Percentiles rank a stretch among this genome's conserved stretches.
These are phyloP conservation scores for Paecilomyces variotii DNA, from an alignment of 2,329 filamentous ascomycete genomes.

Conservation along the genomic window DNA sequence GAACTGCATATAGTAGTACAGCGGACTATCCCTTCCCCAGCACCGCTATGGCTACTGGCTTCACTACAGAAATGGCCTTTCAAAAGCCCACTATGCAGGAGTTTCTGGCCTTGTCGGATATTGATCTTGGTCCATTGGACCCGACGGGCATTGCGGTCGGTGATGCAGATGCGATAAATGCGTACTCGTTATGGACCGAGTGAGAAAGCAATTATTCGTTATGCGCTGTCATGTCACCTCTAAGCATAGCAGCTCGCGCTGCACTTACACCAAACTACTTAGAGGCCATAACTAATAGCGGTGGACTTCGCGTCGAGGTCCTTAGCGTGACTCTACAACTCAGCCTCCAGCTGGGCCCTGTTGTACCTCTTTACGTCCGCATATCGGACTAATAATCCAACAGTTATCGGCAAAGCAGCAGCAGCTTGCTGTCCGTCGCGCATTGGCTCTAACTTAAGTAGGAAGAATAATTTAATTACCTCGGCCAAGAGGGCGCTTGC, in stretches of 20 bases:
- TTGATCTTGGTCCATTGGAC: constrained; percentile 26
- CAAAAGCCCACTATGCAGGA: constrained; percentile 33
- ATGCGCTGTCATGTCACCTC: too few species aligned
- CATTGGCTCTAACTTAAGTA: background rate
- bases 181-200: constrained; percentile 8
- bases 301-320: too few species aligned
- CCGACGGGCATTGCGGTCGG: constrained; percentile 28
- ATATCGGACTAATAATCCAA: too few species aligned
- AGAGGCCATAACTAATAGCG: too few species aligned
- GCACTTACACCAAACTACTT: too few species aligned
- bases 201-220: background rate
- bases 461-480: background rate
- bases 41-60: constrained; percentile 19
- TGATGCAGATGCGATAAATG: constrained; percentile 25
- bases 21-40: background rate
- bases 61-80: constrained; percentile 31
- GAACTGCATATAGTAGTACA: background rate
- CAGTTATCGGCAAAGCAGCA: background rate
- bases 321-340: too few species aligned
- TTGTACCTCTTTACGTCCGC: too few species aligned
- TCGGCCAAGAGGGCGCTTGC: background rate
- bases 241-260: too few species aligned
- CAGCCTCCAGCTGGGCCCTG: too few species aligned
- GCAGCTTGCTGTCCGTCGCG: background rate
- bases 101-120: constrained; percentile 30